Percentiles rank a stretch among this genome's conserved stretches.
These are phyloP conservation scores for Globisporangium cylindrosporum DNA, from an alignment of 352 stramenopile genomes.

Conservation along the genomic window DNA sequence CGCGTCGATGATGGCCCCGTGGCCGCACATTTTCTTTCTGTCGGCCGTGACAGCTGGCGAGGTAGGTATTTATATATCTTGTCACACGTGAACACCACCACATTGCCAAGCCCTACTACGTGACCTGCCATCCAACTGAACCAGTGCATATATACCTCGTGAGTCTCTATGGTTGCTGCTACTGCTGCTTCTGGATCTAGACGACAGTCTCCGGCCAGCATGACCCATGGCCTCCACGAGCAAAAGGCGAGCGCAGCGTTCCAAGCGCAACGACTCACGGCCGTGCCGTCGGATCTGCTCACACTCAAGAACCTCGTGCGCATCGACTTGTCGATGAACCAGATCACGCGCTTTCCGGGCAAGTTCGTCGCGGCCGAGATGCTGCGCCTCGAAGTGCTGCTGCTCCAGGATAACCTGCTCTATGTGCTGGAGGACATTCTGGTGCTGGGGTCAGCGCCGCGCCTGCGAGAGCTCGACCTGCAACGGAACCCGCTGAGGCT, in stretches of 20 bases:
- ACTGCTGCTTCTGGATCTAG: not conserved
- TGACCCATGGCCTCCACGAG: slow-evolving; percentile 13
- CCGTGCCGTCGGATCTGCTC: slow-evolving; percentile 45
- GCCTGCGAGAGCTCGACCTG: slow-evolving; percentile 60
- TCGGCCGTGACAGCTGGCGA: too few species aligned
- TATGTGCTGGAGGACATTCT: slow-evolving; percentile 66
- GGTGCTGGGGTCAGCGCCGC: slow-evolving; percentile 33
- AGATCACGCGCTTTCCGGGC: slow-evolving; percentile 58
- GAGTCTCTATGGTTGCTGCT: not conserved
- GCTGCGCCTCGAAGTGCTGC: slow-evolving; percentile 45
- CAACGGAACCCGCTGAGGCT: slow-evolving; percentile 57
- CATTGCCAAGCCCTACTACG: not conserved
- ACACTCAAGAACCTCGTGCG: slow-evolving; percentile 47
- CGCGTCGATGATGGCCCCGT: not conserved
- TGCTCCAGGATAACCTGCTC: slow-evolving; percentile 53
- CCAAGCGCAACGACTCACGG: slow-evolving; percentile 27
- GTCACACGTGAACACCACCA: not conserved
- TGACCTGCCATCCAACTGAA: too few species aligned
- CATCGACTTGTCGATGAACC: slow-evolving; percentile 62
- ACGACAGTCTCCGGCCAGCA: not conserved
- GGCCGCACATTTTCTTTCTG: not conserved
- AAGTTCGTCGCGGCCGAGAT: slow-evolving; percentile 36
- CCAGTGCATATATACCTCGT: too few species aligned
- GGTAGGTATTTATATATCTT: not conserved
- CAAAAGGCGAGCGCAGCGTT: slow-evolving; percentile 43